These are phyloP conservation scores for Solanum sparsipilum DNA, from an alignment of 257 asterid species.

Conservation along the genomic window DNA sequence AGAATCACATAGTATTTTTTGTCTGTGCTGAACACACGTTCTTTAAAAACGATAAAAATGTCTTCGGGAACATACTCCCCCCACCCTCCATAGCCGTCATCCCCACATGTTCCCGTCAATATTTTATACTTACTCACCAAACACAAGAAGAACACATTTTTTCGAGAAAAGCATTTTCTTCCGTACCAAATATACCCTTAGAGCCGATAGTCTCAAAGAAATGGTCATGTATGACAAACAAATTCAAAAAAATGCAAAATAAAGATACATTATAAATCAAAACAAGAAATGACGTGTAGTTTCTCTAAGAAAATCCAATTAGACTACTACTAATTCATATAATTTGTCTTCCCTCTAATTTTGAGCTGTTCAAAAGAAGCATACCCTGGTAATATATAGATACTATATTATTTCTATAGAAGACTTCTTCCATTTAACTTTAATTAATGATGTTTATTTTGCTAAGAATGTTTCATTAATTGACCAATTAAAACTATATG, in stretches of 20 bases:
- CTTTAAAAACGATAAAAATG: not conserved
- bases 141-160: not conserved
- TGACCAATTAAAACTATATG: not conserved
- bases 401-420: not conserved
- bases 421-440: not conserved
- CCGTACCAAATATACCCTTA: not conserved
- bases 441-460: not conserved
- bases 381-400: not conserved
- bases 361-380: not conserved
- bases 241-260: not conserved
- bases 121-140: not conserved
- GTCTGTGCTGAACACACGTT: fast-evolving
- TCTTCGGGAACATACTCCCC: not conserved
- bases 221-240: not conserved
- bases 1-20: not conserved
- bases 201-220: not conserved
- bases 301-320: not conserved
- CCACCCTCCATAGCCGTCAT: not conserved
- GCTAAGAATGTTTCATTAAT: not conserved
- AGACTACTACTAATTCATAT: not conserved
- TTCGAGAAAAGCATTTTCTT: not conserved
- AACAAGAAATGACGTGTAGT: not conserved
- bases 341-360: not conserved
- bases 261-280: not conserved
- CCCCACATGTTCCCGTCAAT: not conserved